Conservation (phyloP, 2,329 filamentous ascomycete species). For the Akanthomyces muscarius region DNA sequence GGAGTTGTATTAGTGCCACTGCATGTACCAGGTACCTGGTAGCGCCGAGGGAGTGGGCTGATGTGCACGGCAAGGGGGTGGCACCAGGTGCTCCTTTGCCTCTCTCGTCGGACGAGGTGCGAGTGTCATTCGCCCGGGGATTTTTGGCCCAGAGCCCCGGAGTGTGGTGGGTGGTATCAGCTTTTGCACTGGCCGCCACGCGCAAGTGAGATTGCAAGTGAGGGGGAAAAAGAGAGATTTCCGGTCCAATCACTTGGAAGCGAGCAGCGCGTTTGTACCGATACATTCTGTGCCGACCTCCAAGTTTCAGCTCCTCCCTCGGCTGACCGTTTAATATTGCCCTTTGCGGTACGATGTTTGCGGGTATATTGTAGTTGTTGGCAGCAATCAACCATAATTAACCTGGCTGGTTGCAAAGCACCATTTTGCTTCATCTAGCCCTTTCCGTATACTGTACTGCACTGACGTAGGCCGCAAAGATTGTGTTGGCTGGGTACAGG, state of each 20-base stretch:
- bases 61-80: background rate
- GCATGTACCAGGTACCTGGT: too few relatives aligned
- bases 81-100: background rate
- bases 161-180: background rate
- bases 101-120: background rate
- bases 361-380: too few relatives aligned
- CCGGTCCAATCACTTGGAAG: background rate
- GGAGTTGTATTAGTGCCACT: background rate
- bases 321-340: background rate
- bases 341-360: background rate
- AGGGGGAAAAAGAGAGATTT: background rate
- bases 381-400: too few relatives aligned
- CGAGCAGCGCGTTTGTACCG: background rate
- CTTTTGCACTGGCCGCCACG: background rate
- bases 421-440: background rate
- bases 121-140: conserved; percentile 1
- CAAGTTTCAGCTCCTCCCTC: background rate
- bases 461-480: background rate
- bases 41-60: background rate
- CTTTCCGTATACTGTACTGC: background rate
- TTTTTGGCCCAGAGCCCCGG: background rate
- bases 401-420: too few relatives aligned
- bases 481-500: background rate
- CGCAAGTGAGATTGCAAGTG: background rate
- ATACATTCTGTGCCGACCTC: background rate